Evolutionary conservation across 2,329 filamentous ascomycete genomes (phyloP), one percentile per base, ranked within the genome.

Genomic region (Xylaria sp.): DNA sequence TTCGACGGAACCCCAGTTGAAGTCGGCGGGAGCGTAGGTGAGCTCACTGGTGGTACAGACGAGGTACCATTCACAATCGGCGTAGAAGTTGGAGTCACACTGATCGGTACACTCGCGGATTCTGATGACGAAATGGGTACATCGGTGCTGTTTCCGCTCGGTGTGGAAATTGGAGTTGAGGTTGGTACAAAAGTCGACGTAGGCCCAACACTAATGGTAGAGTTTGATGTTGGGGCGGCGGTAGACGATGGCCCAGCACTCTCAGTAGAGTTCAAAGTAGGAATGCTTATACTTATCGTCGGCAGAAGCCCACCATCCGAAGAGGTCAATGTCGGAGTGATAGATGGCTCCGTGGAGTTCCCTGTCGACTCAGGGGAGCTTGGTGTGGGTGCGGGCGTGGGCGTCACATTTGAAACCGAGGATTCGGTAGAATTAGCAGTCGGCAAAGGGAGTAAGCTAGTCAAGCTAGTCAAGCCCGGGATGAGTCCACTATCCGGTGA

Each of bases 81-180:
- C 13, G 65, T 65, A 3, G 68, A 61, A 37, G 60, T 66, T 1
- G 74, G 66, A 18, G 70, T 15, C 23, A 69, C 23, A 0, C 74
- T 73, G 5, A 60, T 10, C 56, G 73, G 68, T n/a, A 72, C 63
- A 32, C 66, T 75, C 7, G 68, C 60, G 51, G 66, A 70, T 18
- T 65, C 70, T 0, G 73, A 70, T 20, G 72, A 60, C 3, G 66
- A 23, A 23, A 46, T 15, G 52, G 69, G 71, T 15, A 69, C 61
- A 8, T 76, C 70, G 15, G 75, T 76, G 39, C 68, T 65, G 46
- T 75, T 76, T 58, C 62, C 71, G 44, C 69, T 63, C 13, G 66
- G 46, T 4, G 71, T 69, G 10, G 68, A 56, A 8, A 69, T 59
- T 9, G 69, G 37, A 23, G 57, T 70, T 9, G 60, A 61, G 1